Evolutionary conservation across 495 filamentous ascomycete species (phyloP).

Genomic region (Eremomyces bilateralis): DNA sequence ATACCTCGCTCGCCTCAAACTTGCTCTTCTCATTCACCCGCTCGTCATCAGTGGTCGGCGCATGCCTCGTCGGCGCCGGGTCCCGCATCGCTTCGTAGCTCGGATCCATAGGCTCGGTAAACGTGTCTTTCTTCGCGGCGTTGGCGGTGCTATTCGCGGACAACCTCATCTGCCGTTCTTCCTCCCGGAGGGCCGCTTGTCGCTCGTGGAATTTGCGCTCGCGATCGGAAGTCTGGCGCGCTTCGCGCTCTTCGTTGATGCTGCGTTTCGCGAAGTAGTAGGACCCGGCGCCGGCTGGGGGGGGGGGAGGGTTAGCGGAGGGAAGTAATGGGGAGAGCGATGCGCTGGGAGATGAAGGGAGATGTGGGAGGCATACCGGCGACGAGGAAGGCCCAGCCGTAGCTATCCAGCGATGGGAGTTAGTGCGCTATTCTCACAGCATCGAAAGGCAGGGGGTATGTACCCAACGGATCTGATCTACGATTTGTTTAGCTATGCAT

Average conservation of each 20-base stretch:
- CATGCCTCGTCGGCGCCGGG: constrained; percentile 72
- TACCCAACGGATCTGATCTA: constrained; percentile 1
- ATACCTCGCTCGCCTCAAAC: constrained; percentile 64
- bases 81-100: constrained; percentile 58
- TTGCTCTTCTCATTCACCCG: constrained; percentile 63
- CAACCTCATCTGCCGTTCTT: neutral
- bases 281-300: constrained; percentile 61
- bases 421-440: neutral
- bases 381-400: constrained; percentile 70
- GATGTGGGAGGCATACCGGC: constrained; percentile 14
- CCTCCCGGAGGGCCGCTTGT: too few species aligned
- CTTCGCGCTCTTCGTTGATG: constrained; percentile 45
- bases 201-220: too few species aligned
- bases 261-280: constrained; percentile 92
- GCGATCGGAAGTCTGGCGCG: constrained; percentile 1
- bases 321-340: neutral
- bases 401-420: constrained; percentile 10
- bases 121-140: constrained; percentile 23
- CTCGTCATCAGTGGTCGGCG: constrained; percentile 48
- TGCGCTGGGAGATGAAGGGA: too few species aligned
- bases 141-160: constrained; percentile 14
- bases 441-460: neutral
- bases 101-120: constrained; percentile 51
- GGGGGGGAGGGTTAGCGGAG: constrained; percentile 1
- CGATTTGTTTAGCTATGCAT: too few species aligned